Percentiles rank a stretch among this genome's conserved stretches.
Evolutionary conservation across 1,284 basidiomycete genomes (phyloP).

Genomic region (Ganoderma boninense): DNA sequence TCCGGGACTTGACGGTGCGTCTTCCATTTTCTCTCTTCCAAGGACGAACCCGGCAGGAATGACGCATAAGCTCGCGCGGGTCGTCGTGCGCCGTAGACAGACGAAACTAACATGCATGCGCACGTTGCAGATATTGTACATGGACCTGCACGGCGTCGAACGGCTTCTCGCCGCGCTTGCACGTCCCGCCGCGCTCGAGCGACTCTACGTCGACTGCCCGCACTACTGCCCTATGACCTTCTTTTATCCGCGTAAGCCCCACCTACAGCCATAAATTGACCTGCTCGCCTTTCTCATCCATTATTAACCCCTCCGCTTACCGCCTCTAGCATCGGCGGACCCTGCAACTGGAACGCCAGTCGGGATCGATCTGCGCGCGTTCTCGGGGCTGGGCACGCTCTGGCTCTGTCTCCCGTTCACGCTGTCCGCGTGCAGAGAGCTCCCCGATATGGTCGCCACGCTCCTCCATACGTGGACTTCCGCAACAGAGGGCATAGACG

Average conservation of each 20-base stretch:
- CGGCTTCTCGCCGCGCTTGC: neutral
- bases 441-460: neutral
- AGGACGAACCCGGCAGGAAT: neutral
- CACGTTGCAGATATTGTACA: neutral
- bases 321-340: neutral
- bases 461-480: neutral
- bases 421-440: neutral
- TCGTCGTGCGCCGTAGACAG: neutral
- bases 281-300: no score
- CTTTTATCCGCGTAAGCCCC: neutral
- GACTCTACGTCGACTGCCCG: slow-evolving; percentile 6
- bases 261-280: no score
- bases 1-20: slow-evolving; percentile 4
- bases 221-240: neutral
- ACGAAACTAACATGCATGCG: neutral
- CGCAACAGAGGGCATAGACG: neutral
- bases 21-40: neutral
- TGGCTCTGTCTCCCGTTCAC: slow-evolving; percentile 1
- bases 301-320: neutral
- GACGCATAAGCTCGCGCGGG: neutral
- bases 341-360: neutral
- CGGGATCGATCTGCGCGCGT: neutral
- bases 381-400: neutral
- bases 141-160: neutral
- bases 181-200: neutral